Percentiles rank a stretch among this genome's conserved stretches.
Conservation (phyloP, 768 basidiomycete genomes). For the Pisolithus sp. region DNA sequence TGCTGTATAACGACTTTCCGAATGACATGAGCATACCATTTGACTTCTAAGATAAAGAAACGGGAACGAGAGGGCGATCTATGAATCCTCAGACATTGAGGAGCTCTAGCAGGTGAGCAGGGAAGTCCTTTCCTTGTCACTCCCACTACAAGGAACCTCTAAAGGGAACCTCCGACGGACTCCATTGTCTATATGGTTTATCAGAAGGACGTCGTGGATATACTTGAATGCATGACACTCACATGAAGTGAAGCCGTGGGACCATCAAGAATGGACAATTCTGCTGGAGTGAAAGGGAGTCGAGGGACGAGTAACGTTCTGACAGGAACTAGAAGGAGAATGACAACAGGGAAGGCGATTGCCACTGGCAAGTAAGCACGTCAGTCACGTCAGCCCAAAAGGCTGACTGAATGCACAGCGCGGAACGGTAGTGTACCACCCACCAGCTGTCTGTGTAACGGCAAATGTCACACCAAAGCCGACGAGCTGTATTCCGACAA, state of each 20-base stretch:
- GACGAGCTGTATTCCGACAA: slow-evolving; percentile 66
- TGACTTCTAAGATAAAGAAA: too few relatives aligned
- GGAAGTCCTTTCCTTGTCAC: too few relatives aligned
- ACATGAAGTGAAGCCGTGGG: slow-evolving; percentile 86
- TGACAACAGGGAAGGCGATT: slow-evolving; percentile 87
- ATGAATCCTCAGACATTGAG: too few relatives aligned
- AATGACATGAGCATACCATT: too few relatives aligned
- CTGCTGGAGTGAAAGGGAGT: slow-evolving; percentile 69
- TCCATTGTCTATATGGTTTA: slow-evolving; percentile 33
- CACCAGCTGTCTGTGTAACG: slow-evolving; percentile 85
- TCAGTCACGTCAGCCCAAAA: background rate
- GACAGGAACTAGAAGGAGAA: slow-evolving; percentile 75
- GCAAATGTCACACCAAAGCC: slow-evolving; percentile 88
- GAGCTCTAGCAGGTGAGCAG: too few relatives aligned
- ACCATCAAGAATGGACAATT: slow-evolving; percentile 80
- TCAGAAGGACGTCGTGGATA: background rate
- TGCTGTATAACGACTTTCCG: too few relatives aligned
- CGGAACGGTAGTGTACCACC: slow-evolving; percentile 7
- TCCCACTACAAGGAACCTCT: slow-evolving; percentile 1
- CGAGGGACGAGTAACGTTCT: slow-evolving; percentile 66
- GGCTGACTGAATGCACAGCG: background rate
- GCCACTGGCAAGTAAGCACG: slow-evolving; percentile 47
- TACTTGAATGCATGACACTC: slow-evolving; percentile 27
- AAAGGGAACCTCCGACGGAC: slow-evolving; percentile 35
- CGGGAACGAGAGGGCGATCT: too few relatives aligned